Percentiles rank a stretch among this genome's conserved stretches.
phyloP scores from a whole-genome alignment of 2,329 filamentous ascomycete genomes.

The Zasmidium angulare region DNA sequence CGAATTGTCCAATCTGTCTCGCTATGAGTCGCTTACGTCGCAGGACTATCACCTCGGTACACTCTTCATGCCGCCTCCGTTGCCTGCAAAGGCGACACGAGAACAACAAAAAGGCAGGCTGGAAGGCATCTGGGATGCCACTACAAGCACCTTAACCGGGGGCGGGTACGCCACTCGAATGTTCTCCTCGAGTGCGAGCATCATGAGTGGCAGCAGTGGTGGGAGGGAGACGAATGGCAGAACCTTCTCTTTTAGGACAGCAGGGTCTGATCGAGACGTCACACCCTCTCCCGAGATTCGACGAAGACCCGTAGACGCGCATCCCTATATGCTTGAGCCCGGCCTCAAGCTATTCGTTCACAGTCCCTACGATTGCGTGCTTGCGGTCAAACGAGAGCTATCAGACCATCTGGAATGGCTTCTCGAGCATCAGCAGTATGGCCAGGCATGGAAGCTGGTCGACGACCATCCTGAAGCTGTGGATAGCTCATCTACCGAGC shows the following conservation, averaged over 20 bases:
- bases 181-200: conserved; percentile 82
- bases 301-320: conserved; percentile 33
- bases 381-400: conserved; percentile 83
- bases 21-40: conserved; percentile 80
- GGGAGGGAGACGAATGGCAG: conserved; percentile 37
- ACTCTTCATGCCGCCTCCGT: conserved; percentile 71
- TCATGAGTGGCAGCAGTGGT: conserved; percentile 50
- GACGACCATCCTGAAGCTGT: conserved; percentile 79
- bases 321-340: conserved; percentile 52
- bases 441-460: conserved; percentile 84
- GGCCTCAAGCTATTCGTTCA: conserved; percentile 88
- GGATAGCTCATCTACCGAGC: conserved; percentile 39
- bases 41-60: conserved; percentile 90
- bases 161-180: conserved; percentile 83
- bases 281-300: conserved; percentile 26
- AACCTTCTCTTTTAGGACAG: conserved; percentile 31
- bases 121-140: conserved; percentile 85
- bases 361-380: conserved; percentile 93
- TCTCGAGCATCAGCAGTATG: conserved; percentile 74
- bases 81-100: conserved; percentile 55
- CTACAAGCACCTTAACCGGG: conserved; percentile 22
- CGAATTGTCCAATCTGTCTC: conserved; percentile 72
- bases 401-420: conserved; percentile 85
- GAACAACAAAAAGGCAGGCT: conserved; percentile 65
- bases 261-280: conserved; percentile 35